These are phyloP conservation scores for Achaetomiella virescens DNA, from an alignment of 495 filamentous ascomycete genomes.

Conservation along the genomic window DNA sequence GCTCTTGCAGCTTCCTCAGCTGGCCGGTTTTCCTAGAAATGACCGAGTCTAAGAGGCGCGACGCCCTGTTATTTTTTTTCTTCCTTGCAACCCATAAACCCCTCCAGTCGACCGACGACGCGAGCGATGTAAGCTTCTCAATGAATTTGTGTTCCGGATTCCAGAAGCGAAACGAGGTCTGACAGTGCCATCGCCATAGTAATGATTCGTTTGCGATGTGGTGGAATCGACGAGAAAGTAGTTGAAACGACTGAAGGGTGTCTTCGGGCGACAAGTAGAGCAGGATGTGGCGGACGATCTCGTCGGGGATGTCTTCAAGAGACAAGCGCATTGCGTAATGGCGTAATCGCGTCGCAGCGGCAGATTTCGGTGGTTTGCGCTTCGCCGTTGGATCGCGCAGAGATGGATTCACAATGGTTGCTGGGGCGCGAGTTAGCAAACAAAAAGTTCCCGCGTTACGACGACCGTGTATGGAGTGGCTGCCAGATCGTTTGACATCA, in stretches of 20 bases:
- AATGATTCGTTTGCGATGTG: conserved; percentile 61
- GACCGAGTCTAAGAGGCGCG: conserved; percentile 59
- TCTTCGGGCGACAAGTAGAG: conserved; percentile 52
- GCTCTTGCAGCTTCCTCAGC: conserved; percentile 59
- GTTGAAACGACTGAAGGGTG: conserved; percentile 44
- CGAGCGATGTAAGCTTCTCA: conserved; percentile 43
- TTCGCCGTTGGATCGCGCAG: neutral
- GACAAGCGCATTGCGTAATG: conserved; percentile 21
- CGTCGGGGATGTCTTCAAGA: conserved; percentile 55
- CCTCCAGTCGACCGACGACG: conserved; percentile 70
- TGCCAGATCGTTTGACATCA: too few relatives aligned
- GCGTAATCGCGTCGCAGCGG: neutral
- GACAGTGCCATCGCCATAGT: conserved; percentile 76
- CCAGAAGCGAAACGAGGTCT: conserved; percentile 64
- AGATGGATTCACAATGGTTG: neutral
- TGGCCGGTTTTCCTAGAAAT: conserved; percentile 61
- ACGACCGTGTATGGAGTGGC: too few relatives aligned
- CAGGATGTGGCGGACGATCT: conserved; percentile 67
- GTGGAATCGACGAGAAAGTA: conserved; percentile 58
- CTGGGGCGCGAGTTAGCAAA: neutral
- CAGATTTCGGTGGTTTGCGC: neutral
- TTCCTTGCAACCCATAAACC: conserved; percentile 58
- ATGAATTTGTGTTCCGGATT: conserved; percentile 56
- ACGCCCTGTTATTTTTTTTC: conserved; percentile 48
- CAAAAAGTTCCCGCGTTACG: too few relatives aligned